Evolutionary conservation across 2,329 filamentous ascomycete species (phyloP).

Genomic region (Alternaria arborescens): DNA sequence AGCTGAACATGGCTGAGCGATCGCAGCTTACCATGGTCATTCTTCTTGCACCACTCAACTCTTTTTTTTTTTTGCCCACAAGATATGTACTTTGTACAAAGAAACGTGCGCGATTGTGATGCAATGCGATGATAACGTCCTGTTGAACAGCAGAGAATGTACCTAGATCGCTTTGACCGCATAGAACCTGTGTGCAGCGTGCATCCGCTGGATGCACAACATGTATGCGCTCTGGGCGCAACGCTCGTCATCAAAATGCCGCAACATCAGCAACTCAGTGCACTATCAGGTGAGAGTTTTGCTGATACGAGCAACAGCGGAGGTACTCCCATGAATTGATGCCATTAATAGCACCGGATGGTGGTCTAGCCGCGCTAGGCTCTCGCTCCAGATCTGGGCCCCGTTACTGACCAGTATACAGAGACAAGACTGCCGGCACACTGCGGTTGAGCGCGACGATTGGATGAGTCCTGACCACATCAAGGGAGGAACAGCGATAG

Average conservation of each 20-base stretch:
- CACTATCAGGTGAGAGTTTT: background rate
- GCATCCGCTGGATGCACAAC: background rate
- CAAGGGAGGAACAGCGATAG: background rate
- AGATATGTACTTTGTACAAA: too few species aligned
- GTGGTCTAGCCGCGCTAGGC: constrained; percentile 1
- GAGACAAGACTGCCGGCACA: background rate
- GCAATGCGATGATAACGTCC: background rate
- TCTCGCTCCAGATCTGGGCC: background rate
- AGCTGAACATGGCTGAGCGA: background rate
- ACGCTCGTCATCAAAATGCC: background rate
- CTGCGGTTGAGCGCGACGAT: background rate
- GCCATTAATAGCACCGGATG: constrained; percentile 5
- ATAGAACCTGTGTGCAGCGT: background rate
- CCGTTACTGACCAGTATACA: background rate
- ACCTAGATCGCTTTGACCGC: background rate
- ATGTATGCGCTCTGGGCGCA: background rate
- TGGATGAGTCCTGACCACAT: background rate
- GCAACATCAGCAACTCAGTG: background rate
- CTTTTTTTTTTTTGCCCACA: background rate
- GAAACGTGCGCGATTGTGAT: background rate
- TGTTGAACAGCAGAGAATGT: background rate
- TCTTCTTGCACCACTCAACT: background rate
- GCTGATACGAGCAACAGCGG: constrained; percentile 3
- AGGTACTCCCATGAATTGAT: background rate
- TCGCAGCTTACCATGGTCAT: background rate